Evolutionary conservation across 2,329 filamentous ascomycete species (phyloP), one percentile per base, ranked within the genome.

Genomic region (Colletotrichum navitas): DNA sequence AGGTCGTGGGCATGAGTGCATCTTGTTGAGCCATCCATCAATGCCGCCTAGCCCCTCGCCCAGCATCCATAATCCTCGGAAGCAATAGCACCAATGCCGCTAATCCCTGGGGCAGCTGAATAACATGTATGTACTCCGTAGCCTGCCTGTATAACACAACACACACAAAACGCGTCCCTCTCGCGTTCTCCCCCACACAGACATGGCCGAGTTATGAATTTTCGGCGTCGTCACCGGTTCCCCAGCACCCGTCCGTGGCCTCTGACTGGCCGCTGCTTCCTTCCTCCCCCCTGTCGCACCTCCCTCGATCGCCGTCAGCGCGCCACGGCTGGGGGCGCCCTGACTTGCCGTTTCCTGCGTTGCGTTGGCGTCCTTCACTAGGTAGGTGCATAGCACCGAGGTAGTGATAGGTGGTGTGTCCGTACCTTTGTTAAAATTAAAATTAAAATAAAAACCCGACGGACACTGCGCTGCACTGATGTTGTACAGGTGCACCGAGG

Each of bases 291-390:
- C 68, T 68, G 68, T 71, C 68, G 59, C 64, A 71, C 65, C 68
- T 71, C 59, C 32, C 63, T 63, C 56, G 68, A 71, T 71, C 68
- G 68, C 58, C 64, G 63, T 71, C 63, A 71, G 68, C 68, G 68
- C 65, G 29, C 29, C 59, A 49, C 24, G 52, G 52, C 68, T 71
- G 59, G 68, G 63, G n/a, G n/a, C n/a, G n/a, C n/a, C n/a, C n/a
- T n/a, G n/a, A n/a, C n/a, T n/a, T n/a, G n/a, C n/a, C n/a, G n/a
- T n/a, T n/a, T n/a, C n/a, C n/a, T n/a, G n/a, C n/a, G n/a, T n/a
- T n/a, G n/a, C n/a, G n/a, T n/a, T n/a, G n/a, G n/a, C n/a, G n/a
- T n/a, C n/a, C 54, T 60, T 68, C 36, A 54, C 65, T 60, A 45
- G 3, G 21, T 43, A 8, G 36, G 36, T 39, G 14, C 12, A 1